Conservation (phyloP, 768 basidiomycete species). For the Boletus speciosus region DNA sequence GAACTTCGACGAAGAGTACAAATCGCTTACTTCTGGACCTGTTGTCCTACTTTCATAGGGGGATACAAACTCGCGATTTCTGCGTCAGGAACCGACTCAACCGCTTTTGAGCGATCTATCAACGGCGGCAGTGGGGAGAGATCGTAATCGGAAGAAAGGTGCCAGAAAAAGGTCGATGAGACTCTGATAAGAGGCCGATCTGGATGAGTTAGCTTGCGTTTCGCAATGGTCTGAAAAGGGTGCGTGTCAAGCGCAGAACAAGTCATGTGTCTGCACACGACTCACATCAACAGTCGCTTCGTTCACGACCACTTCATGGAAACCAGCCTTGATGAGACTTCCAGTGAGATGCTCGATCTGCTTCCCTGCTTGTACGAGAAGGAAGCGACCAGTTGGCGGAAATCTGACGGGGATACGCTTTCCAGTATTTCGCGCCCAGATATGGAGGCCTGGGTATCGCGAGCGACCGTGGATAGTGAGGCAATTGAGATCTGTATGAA, state of each 20-base stretch:
- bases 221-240: conserved; percentile 53
- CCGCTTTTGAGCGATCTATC: conserved; percentile 42
- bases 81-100: conserved; percentile 34
- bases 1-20: background rate
- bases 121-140: conserved; percentile 63
- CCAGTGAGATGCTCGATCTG: conserved; percentile 87
- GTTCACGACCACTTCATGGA: conserved; percentile 92
- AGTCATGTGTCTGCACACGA: background rate
- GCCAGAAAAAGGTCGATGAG: conserved; percentile 96
- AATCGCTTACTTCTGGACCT: conserved; percentile 69
- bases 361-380: conserved; percentile 94
- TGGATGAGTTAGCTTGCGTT: conserved; percentile 54
- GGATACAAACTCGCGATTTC: conserved; percentile 46
- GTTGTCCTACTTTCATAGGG: conserved; percentile 82
- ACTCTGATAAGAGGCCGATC: conserved; percentile 91
- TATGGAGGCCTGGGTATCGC: conserved; percentile 82
- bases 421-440: conserved; percentile 94
- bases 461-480: conserved; percentile 88
- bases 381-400: conserved; percentile 70
- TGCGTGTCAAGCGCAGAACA: background rate
- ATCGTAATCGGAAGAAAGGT: conserved; percentile 81
- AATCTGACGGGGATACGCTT: conserved; percentile 87
- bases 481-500: conserved; percentile 93
- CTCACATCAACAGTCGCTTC: conserved; percentile 68
- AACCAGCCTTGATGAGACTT: conserved; percentile 88